A percentile compares a stretch with the other conserved stretches of the same genome.
Conservation (phyloP, 345 rosid genomes). For the Aurinia saxatilis region DNA sequence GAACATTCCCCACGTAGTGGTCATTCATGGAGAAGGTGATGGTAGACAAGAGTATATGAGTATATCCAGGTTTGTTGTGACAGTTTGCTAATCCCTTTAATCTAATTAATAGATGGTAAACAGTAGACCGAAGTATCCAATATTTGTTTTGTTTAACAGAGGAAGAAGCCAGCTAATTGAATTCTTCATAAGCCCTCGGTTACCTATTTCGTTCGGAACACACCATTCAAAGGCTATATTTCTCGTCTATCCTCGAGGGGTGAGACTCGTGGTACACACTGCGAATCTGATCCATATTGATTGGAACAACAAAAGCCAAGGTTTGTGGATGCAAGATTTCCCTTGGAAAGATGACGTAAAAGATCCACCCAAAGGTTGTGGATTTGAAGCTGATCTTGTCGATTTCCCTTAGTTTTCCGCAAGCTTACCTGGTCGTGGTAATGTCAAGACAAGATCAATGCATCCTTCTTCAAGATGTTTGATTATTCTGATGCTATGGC, state of each 20-base stretch:
- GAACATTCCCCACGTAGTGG: constrained; percentile 69
- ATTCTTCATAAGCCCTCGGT: constrained; percentile 79
- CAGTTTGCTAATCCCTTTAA: neutral
- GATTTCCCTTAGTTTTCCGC: constrained; percentile 80
- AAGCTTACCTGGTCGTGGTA: constrained; percentile 51
- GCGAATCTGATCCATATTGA: constrained; percentile 87
- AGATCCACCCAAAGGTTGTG: constrained; percentile 39
- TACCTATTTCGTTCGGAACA: constrained; percentile 87
- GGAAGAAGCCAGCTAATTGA: constrained; percentile 76
- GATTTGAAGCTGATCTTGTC: constrained; percentile 72
- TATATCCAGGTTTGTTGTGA: constrained; percentile 61
- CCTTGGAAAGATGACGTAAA: constrained; percentile 76
- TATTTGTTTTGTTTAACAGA: constrained; percentile 34
- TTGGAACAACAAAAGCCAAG: constrained; percentile 98
- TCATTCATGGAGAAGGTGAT: constrained; percentile 89
- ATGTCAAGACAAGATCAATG: constrained; percentile 52
- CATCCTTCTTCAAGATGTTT: constrained; percentile 80
- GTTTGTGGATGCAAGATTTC: constrained; percentile 99
- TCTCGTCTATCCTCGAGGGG: constrained; percentile 78
- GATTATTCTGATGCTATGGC: constrained; percentile 64
- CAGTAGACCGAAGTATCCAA: neutral
- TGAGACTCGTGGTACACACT: constrained; percentile 81
- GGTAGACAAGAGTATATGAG: constrained; percentile 54
- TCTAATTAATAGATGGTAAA: neutral
- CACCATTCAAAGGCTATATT: constrained; percentile 93